Conservation (phyloP, 2,329 filamentous ascomycete species). For the Aspergillus ustus region DNA sequence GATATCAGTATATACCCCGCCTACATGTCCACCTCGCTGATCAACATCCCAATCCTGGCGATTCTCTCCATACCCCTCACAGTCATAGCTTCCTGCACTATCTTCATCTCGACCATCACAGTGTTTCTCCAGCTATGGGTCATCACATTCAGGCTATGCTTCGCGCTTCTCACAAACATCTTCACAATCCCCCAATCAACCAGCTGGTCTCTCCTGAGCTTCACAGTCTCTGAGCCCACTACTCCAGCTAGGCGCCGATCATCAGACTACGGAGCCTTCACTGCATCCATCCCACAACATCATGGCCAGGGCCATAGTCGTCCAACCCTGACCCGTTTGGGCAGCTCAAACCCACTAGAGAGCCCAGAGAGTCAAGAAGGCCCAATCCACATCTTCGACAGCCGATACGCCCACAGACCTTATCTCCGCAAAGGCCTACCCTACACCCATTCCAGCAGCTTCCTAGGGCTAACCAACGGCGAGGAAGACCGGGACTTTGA, state of each 20-base stretch:
- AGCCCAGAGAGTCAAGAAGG: slow-evolving; percentile 5
- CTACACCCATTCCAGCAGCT: slow-evolving; percentile 21
- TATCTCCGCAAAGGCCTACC: slow-evolving; percentile 22
- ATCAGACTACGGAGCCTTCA: slow-evolving; percentile 25
- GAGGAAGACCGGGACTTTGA: slow-evolving; percentile 49
- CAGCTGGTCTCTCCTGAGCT: slow-evolving; percentile 34
- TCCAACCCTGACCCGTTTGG: slow-evolving; percentile 11
- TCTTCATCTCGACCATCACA: slow-evolving; percentile 64
- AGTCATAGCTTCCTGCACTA: slow-evolving; percentile 67
- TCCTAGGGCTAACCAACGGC: slow-evolving; percentile 35
- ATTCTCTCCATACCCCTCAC: slow-evolving; percentile 67
- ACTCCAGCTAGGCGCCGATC: slow-evolving; percentile 34
- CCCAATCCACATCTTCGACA: slow-evolving; percentile 6
- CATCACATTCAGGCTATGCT: slow-evolving; percentile 66
- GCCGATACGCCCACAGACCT: slow-evolving; percentile 21
- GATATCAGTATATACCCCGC: slow-evolving; percentile 4
- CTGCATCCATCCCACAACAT: slow-evolving; percentile 3
- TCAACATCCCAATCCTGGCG: slow-evolving; percentile 67
- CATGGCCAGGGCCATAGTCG: neutral
- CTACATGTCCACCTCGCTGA: slow-evolving; percentile 38
- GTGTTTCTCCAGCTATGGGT: slow-evolving; percentile 64
- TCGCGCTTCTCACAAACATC: slow-evolving; percentile 62
- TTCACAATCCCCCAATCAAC: slow-evolving; percentile 45
- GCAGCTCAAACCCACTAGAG: slow-evolving; percentile 15
- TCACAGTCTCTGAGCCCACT: slow-evolving; percentile 34